Evolutionary conservation across 2,329 filamentous ascomycete genomes (phyloP), one percentile per base, ranked within the genome.

Genomic region (Pseudomassariella vexata): DNA sequence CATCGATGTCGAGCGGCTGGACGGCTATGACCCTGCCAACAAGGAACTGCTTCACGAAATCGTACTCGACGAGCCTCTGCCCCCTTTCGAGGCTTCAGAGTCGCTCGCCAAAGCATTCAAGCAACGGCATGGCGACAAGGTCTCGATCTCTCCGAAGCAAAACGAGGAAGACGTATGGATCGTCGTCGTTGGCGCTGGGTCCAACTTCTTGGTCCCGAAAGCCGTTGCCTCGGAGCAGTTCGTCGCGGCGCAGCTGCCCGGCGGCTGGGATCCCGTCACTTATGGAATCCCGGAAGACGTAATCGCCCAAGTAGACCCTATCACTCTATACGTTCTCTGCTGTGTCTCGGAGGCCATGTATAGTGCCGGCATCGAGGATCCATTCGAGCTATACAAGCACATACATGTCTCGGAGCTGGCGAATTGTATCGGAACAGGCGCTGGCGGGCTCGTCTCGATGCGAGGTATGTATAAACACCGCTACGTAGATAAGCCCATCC

Each of bases 201-300:
- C 57, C 3, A 49, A 40, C 1, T 16, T 61, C 4, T 37, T 51
- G 27, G 41, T 62, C 4, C 56, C 57, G 8, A 59, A 54, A 26
- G 43, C 53, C 2, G 41, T 44, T 6, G 19, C 38, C 5, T 48
- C 50, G 19, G 41, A 48, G 16, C 46, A 44, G 4, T 43, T 42
- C 8, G 50, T 62, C 9, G 56, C 45, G 5, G 59, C 48, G 2
- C 57, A 56, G 33, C 34, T 63, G 2, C 58, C 59, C 2, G 51
- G 35, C 0, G 57, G 59, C 7, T 63, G 56, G 53, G 46, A 52
- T 34, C 41, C 57, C 5, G 36, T 30, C 6, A 42, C 38, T 3
- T 61, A 61, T 34, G 59, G 59, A 7, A 52, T 62, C 10, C 44
- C 56, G 1, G 46, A 52, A 5, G 58, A 63, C 19, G 50, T 61